Evolutionary conservation across 345 rosid genomes (phyloP).

Genomic region (Citrus sp.): DNA sequence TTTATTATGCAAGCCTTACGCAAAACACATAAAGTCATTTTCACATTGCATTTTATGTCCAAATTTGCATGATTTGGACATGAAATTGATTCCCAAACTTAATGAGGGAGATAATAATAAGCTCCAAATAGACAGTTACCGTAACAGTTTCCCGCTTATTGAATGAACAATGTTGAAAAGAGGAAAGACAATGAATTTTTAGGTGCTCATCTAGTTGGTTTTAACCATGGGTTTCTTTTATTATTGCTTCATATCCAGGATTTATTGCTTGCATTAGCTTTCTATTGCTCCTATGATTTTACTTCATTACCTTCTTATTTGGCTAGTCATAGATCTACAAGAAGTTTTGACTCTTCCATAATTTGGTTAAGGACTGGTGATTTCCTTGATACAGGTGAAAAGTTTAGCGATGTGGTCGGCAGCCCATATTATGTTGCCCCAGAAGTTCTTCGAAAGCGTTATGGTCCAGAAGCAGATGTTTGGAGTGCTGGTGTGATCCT

Average conservation of each 20-base stretch:
- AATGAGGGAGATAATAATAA: neutral
- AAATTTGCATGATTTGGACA: neutral
- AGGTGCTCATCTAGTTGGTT: neutral
- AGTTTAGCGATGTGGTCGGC: conserved; percentile 77
- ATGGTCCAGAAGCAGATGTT: conserved; percentile 89
- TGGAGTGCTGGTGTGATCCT: conserved; percentile 97
- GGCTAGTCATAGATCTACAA: neutral
- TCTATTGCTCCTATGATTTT: neutral
- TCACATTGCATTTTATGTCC: neutral
- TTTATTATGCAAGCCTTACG: neutral
- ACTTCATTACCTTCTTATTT: neutral
- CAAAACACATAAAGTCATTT: neutral
- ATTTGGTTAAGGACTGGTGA: neutral
- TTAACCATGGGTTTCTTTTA: neutral
- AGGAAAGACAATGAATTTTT: neutral
- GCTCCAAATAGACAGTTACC: neutral
- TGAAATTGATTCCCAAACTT: neutral
- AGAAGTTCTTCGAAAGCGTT: conserved; percentile 71
- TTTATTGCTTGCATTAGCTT: neutral
- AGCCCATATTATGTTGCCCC: conserved; percentile 97
- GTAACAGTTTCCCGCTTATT: neutral
- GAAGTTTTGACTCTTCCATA: neutral
- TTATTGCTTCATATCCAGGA: neutral
- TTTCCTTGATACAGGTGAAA: conserved; percentile 48
- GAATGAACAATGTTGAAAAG: neutral